These are phyloP conservation scores for Aureobasidium leucospermi DNA, from an alignment of 2,329 filamentous ascomycete species.

Conservation along the genomic window DNA sequence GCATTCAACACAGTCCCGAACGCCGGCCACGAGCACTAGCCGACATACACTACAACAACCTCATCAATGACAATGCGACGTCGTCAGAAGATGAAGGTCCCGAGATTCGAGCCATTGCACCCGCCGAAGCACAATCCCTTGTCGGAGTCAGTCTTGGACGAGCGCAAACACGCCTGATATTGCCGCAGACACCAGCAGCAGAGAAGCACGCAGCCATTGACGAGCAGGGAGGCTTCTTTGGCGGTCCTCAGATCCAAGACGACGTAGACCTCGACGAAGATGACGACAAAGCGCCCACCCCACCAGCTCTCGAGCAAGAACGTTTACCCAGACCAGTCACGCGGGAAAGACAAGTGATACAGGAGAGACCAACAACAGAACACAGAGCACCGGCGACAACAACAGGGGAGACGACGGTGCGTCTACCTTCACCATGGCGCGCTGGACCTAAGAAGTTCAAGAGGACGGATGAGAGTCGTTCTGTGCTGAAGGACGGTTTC, in stretches of 20 bases:
- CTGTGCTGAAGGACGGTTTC: slow-evolving; percentile 33
- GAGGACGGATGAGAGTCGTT: slow-evolving; percentile 29
- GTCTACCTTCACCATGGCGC: slow-evolving; percentile 41
- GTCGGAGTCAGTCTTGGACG: slow-evolving; percentile 54
- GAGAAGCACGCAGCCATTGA: slow-evolving; percentile 54
- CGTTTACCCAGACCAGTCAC: slow-evolving; percentile 2
- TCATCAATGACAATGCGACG: slow-evolving; percentile 31
- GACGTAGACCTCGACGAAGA: slow-evolving; percentile 14
- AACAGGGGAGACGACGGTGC: slow-evolving; percentile 8
- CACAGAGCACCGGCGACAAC: neutral
- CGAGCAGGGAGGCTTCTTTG: slow-evolving; percentile 42
- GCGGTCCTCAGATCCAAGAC: slow-evolving; percentile 18
- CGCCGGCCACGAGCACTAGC: slow-evolving; percentile 31
- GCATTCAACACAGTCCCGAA: neutral
- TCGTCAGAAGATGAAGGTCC: slow-evolving; percentile 38
- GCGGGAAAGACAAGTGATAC: neutral
- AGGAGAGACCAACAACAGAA: neutral
- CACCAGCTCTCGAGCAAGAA: neutral
- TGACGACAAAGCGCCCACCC: slow-evolving; percentile 14
- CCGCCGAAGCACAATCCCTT: slow-evolving; percentile 37
- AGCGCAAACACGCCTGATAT: slow-evolving; percentile 49
- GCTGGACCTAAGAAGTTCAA: slow-evolving; percentile 31
- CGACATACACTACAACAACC: slow-evolving; percentile 34
- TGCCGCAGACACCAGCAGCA: slow-evolving; percentile 49
- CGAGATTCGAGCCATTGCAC: slow-evolving; percentile 22